Base-by-base conservation (phyloP, 345 rosid species). In the Psidium friedrichsthalianum region DNA sequence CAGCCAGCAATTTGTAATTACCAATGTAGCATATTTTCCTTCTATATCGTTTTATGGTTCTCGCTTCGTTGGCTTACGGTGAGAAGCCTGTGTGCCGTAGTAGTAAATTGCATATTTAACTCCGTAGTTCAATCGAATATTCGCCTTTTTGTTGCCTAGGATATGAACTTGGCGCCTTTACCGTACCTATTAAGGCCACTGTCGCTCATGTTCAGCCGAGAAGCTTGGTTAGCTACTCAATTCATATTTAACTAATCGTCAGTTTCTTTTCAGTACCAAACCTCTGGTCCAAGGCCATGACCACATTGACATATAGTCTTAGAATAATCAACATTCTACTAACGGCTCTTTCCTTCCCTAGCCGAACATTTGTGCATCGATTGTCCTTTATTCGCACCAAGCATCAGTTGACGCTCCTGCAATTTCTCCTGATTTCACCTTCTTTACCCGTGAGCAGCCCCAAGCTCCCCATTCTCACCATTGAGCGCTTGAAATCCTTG, bases 391-490 rank as follows among this genome's bases (percentile, higher is more conserved):
- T 25, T 36, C 15, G 16, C 55, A 9, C 25, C 2, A 0, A 36
- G 78, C 47, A 10, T 88, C 86, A 93, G 49, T 93, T 91, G 86
- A 89, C 85, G 3, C 36, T 21, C 84, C 97, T 90, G 74, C 96
- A 94, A 64, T 91, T 94, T 84, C 86, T 83, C 2, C 98, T 89
- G 27, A 93, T 87, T 85, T 92, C 88, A 0, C 94, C 95, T 0
- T 83, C 59, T 52, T 42, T 87, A 2, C 90, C 92, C 1, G 88
- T 87, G 18, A 87, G 78, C 5, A 87, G 82, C 25, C 83, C 58
- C 74, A 96, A 59, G 85, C 88, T 90, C 69, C 98, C 96, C 98
- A 94, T 93, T 61, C 86, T 95, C 16, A 93, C 15, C 96, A 94
- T 93, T 12, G 96, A 95, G 21, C 51, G 90, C 90, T 88, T 91